A percentile compares a stretch with the other conserved stretches of the same genome.
Conservation (phyloP, 2,329 filamentous ascomycete species). For the Hypoxylon sp. region DNA sequence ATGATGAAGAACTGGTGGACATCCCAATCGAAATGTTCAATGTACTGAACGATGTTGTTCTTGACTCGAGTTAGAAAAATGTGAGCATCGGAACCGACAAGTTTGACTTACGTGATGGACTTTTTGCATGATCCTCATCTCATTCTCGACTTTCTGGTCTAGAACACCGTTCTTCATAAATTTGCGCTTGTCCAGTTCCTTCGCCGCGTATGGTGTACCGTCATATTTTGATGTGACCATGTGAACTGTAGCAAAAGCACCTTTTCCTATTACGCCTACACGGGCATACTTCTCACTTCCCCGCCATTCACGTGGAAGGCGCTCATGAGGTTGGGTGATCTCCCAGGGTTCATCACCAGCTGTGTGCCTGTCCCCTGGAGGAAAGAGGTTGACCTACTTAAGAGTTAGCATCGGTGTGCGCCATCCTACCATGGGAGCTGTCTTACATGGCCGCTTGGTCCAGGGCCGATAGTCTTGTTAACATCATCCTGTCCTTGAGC, state of each 20-base stretch:
- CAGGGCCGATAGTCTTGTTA: slow-evolving; percentile 64
- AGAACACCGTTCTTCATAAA: slow-evolving; percentile 94
- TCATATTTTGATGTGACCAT: slow-evolving; percentile 89
- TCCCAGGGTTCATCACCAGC: slow-evolving; percentile 30
- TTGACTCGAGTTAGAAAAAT: slow-evolving; percentile 55
- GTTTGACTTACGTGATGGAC: slow-evolving; percentile 80
- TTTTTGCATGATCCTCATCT: slow-evolving; percentile 94
- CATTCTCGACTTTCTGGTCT: slow-evolving; percentile 93
- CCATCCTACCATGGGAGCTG: not conserved
- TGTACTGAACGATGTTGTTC: slow-evolving; percentile 91
- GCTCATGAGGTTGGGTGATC: slow-evolving; percentile 54
- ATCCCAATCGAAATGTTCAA: slow-evolving; percentile 88
- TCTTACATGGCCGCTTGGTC: slow-evolving; percentile 64
- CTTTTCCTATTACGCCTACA: slow-evolving; percentile 85
- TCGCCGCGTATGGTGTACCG: slow-evolving; percentile 88
- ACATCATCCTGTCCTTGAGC: slow-evolving; percentile 53
- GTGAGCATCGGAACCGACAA: not conserved
- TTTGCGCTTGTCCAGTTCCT: slow-evolving; percentile 92
- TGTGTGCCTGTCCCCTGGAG: slow-evolving; percentile 38
- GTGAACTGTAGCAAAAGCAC: slow-evolving; percentile 95
- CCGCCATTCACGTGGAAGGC: slow-evolving; percentile 77
- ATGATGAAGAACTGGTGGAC: slow-evolving; percentile 92
- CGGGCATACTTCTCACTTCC: slow-evolving; percentile 90
- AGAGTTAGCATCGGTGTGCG: slow-evolving; percentile 33
- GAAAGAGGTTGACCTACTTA: slow-evolving; percentile 53